phyloP scores from a whole-genome alignment of 2,329 filamentous ascomycete genomes.

The Keithomyces neogunnii region DNA sequence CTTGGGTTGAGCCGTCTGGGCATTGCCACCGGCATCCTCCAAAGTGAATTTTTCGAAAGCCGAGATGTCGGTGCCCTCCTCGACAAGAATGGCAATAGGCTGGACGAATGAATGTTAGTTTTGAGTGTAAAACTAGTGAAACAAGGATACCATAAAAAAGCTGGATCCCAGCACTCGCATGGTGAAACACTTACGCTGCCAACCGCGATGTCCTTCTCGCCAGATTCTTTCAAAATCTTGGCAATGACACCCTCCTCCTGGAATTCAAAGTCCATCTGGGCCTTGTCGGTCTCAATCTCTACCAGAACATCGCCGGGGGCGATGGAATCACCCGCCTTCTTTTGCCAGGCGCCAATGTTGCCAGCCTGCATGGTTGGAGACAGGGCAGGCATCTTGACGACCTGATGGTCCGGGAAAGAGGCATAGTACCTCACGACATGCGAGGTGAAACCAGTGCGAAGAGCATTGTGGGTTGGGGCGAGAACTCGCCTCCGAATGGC shows the following conservation, averaged over 20 bases:
- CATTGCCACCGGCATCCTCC: slow-evolving; percentile 82
- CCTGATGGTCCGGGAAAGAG: slow-evolving; percentile 86
- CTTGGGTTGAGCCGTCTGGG: slow-evolving; percentile 55
- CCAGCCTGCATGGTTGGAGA: slow-evolving; percentile 96
- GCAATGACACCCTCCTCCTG: slow-evolving; percentile 95
- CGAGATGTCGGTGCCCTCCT: slow-evolving; percentile 78
- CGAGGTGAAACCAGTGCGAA: slow-evolving; percentile 42
- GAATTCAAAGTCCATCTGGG: slow-evolving; percentile 99
- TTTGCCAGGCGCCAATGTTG: slow-evolving; percentile 97
- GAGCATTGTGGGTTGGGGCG: slow-evolving; percentile 38
- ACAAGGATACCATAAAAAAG: not conserved
- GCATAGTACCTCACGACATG: slow-evolving; percentile 59
- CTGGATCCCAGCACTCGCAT: not conserved
- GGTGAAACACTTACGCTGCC: slow-evolving; percentile 67
- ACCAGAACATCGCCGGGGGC: slow-evolving; percentile 90
- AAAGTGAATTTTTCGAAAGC: slow-evolving; percentile 85
- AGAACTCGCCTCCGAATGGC: slow-evolving; percentile 55
- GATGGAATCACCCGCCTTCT: slow-evolving; percentile 85
- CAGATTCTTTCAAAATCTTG: slow-evolving; percentile 86
- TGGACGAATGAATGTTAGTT: slow-evolving; percentile 27
- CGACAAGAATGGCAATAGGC: slow-evolving; percentile 94
- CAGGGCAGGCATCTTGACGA: slow-evolving; percentile 96
- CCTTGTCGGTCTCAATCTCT: slow-evolving; percentile 99
- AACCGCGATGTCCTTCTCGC: slow-evolving; percentile 88
- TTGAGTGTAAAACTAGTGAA: slow-evolving; percentile 7